These are phyloP conservation scores for Sporormia fimetaria DNA, from an alignment of 495 filamentous ascomycete species.

Conservation along the genomic window DNA sequence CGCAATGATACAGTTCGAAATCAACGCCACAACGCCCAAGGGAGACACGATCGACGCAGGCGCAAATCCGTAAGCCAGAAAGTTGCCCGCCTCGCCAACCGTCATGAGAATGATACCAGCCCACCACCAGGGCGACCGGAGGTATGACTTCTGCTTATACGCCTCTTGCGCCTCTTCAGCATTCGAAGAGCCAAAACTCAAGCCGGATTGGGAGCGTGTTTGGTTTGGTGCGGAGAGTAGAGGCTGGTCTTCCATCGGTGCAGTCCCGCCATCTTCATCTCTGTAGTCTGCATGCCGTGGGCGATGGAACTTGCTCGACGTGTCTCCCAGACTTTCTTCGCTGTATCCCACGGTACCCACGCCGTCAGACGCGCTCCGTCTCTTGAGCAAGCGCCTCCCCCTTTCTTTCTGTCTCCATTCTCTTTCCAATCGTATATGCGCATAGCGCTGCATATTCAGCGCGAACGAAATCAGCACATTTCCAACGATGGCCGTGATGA, in stretches of 20 bases:
- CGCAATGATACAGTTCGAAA: constrained; percentile 94
- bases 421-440: constrained; percentile 65
- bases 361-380: constrained; percentile 27
- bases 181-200: too few species aligned
- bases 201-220: too few species aligned
- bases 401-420: constrained; percentile 37
- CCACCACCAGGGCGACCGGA: constrained; percentile 95
- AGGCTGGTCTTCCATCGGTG: too few species aligned
- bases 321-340: constrained; percentile 21
- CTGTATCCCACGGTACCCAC: constrained; percentile 22
- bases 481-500: constrained; percentile 78
- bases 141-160: constrained; percentile 49
- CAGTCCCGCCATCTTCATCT: constrained; percentile 14
- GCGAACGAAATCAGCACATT: constrained; percentile 91
- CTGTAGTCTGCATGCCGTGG: constrained; percentile 6
- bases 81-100: constrained; percentile 90
- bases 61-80: constrained; percentile 96
- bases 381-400: constrained; percentile 27
- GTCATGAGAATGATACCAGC: constrained; percentile 79
- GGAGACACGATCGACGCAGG: constrained; percentile 97
- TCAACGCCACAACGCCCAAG: constrained; percentile 82
- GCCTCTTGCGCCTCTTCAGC: constrained; percentile 26
- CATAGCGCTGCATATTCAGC: constrained; percentile 92
- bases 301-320: constrained; percentile 7
- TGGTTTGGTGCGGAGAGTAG: not conserved